Evolutionary conservation across 495 filamentous ascomycete genomes (phyloP).

Genomic region (Hypoxylon rickii): DNA sequence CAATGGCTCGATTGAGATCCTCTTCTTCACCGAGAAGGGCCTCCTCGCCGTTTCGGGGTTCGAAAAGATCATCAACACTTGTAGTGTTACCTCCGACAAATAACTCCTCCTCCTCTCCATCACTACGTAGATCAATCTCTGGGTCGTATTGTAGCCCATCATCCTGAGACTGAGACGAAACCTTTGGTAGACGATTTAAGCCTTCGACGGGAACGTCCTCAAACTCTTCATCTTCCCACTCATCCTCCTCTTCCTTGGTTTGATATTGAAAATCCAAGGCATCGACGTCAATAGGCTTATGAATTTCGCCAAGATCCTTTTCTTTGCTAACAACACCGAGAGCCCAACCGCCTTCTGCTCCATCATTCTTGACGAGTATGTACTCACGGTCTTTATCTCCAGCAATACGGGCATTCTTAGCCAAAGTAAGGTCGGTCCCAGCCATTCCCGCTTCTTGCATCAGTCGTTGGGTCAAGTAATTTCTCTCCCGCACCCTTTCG

Average conservation of each 20-base stretch:
- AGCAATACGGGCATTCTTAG: constrained; percentile 71
- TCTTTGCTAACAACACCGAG: constrained; percentile 86
- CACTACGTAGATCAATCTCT: background rate
- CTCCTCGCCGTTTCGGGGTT: constrained; percentile 30
- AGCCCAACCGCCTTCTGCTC: constrained; percentile 96
- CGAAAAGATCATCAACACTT: constrained; percentile 39
- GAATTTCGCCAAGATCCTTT: constrained; percentile 71
- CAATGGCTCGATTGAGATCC: constrained; percentile 80
- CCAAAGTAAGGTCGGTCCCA: constrained; percentile 67
- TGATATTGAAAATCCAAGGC: constrained; percentile 64
- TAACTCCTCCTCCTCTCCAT: constrained; percentile 61
- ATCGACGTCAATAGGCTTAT: constrained; percentile 91
- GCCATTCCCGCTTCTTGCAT: constrained; percentile 96
- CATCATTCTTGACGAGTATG: constrained; percentile 91
- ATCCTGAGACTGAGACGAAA: constrained; percentile 14
- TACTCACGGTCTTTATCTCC: constrained; percentile 93
- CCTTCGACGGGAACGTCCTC: constrained; percentile 97
- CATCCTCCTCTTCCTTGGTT: constrained; percentile 59
- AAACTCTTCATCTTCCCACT: constrained; percentile 76
- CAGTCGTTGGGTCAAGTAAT: constrained; percentile 90
- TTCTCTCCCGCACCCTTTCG: constrained; percentile 86
- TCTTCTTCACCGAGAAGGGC: constrained; percentile 66
- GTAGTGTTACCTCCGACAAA: constrained; percentile 62
- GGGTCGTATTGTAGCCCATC: constrained; percentile 27
- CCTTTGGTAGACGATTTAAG: constrained; percentile 82